These are phyloP conservation scores for Pyrenophora tritici-repentis DNA, from an alignment of 2,329 filamentous ascomycete genomes.

Conservation along the genomic window DNA sequence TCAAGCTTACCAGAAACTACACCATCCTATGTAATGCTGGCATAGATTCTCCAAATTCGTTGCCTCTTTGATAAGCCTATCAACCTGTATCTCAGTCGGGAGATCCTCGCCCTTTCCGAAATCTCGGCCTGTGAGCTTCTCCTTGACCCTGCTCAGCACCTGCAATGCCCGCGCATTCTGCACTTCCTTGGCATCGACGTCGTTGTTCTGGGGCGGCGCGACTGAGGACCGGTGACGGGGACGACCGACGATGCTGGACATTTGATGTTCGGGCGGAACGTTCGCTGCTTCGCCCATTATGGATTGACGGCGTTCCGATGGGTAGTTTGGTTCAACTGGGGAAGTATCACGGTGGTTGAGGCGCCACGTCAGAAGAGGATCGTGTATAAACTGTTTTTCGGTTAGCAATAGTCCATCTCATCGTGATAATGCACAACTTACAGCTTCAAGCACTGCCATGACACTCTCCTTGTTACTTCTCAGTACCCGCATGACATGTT, in stretches of 20 bases:
- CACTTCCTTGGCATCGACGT: constrained; percentile 66
- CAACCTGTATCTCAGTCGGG: constrained; percentile 84
- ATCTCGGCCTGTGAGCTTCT: constrained; percentile 93
- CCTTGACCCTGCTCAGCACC: constrained; percentile 87
- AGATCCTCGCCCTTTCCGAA: constrained; percentile 82
- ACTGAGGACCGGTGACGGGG: constrained; percentile 45
- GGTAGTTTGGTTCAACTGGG: constrained; percentile 63
- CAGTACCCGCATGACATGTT: constrained; percentile 96
- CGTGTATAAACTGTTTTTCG: constrained; percentile 85
- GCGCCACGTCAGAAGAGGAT: constrained; percentile 97
- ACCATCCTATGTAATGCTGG: constrained; percentile 99
- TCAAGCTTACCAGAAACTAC: constrained; percentile 83
- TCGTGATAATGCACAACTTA: constrained; percentile 58
- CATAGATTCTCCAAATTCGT: constrained; percentile 97
- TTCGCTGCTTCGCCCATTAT: constrained; percentile 55
- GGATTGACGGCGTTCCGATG: constrained; percentile 64
- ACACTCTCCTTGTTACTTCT: constrained; percentile 97
- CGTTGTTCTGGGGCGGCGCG: constrained; percentile 43
- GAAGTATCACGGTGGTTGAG: constrained; percentile 66
- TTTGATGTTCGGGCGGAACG: constrained; percentile 26
- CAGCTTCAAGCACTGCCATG: constrained; percentile 96
- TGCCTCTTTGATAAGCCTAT: constrained; percentile 91
- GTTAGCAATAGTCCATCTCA: constrained; percentile 11
- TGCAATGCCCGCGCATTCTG: constrained; percentile 94
- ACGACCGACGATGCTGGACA: constrained; percentile 38